These are phyloP conservation scores for Pelargonium fulgidum DNA, from an alignment of 441 rosid genomes.

Conservation along the genomic window DNA sequence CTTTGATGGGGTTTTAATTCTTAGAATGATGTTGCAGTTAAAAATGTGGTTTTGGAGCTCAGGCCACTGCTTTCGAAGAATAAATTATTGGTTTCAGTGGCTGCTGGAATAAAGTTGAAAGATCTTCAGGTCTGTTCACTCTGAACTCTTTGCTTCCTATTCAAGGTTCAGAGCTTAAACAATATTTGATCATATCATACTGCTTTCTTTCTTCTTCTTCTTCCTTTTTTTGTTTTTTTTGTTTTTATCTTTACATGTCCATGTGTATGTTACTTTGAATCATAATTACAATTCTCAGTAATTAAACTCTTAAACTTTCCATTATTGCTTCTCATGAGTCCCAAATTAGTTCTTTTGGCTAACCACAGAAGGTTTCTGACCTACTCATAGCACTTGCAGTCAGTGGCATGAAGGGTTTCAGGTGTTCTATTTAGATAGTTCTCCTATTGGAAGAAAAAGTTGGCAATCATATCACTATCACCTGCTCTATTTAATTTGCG, in stretches of 20 bases:
- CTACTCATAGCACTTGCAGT: background rate
- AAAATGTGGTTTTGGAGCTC: conserved; percentile 53
- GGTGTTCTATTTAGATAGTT: background rate
- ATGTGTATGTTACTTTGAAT: background rate
- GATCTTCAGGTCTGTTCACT: conserved; percentile 61
- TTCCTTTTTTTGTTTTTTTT: too few species aligned
- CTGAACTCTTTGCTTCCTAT: conserved; percentile 5
- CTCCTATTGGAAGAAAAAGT: too few species aligned
- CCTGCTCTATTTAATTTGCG: too few species aligned
- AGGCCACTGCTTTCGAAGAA: conserved; percentile 51
- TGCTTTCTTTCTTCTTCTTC: background rate
- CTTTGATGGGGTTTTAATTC: background rate
- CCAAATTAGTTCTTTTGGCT: background rate
- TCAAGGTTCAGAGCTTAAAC: background rate
- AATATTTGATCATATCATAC: background rate
- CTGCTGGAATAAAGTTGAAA: conserved; percentile 70
- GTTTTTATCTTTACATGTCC: too few species aligned
- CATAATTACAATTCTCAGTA: background rate
- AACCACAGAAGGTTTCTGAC: background rate
- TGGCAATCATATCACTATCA: too few species aligned
- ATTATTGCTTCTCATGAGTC: background rate
- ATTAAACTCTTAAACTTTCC: background rate
- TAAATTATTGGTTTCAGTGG: conserved; percentile 82
- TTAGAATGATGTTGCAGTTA: conserved; percentile 40
- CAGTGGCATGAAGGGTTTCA: background rate